phyloP scores from a whole-genome alignment of 2,329 filamentous ascomycete genomes.

The Aspergillus proliferans region DNA sequence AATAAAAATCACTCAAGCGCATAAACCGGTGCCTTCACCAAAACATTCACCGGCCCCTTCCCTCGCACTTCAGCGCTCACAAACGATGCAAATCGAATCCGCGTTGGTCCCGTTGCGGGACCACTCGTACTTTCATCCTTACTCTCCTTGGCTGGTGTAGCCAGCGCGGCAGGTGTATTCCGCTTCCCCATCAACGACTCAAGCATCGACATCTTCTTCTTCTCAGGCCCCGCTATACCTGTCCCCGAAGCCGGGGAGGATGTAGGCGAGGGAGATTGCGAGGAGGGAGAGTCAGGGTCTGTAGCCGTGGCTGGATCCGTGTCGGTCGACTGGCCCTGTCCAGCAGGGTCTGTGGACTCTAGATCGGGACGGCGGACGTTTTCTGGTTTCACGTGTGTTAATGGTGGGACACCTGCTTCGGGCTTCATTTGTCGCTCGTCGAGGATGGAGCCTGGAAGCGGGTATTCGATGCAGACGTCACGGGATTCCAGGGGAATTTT shows the following conservation, averaged over 20 bases:
- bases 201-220: slow-evolving; percentile 38
- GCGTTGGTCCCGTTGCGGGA: slow-evolving; percentile 26
- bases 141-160: slow-evolving; percentile 9
- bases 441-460: slow-evolving; percentile 67
- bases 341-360: not conserved
- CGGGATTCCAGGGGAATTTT: slow-evolving; percentile 87
- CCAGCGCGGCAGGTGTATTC: slow-evolving; percentile 1
- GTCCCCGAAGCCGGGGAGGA: slow-evolving; percentile 10
- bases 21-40: slow-evolving; percentile 69
- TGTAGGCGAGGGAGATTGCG: slow-evolving; percentile 1
- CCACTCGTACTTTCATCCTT: slow-evolving; percentile 18
- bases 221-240: slow-evolving; percentile 10
- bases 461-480: slow-evolving; percentile 83
- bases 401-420: slow-evolving; percentile 60
- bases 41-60: slow-evolving; percentile 54
- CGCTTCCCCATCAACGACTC: slow-evolving; percentile 32
- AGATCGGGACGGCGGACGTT: not conserved
- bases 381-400: slow-evolving; percentile 28
- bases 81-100: slow-evolving; percentile 68
- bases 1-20: slow-evolving; percentile 21
- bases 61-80: slow-evolving; percentile 68
- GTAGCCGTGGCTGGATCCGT: slow-evolving; percentile 1
- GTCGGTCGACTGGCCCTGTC: slow-evolving; percentile 3
- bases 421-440: slow-evolving; percentile 75
- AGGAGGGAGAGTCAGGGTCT: not conserved